phyloP scores from a whole-genome alignment of 2,329 filamentous ascomycete species.

The Arthrocladium fulminans region DNA sequence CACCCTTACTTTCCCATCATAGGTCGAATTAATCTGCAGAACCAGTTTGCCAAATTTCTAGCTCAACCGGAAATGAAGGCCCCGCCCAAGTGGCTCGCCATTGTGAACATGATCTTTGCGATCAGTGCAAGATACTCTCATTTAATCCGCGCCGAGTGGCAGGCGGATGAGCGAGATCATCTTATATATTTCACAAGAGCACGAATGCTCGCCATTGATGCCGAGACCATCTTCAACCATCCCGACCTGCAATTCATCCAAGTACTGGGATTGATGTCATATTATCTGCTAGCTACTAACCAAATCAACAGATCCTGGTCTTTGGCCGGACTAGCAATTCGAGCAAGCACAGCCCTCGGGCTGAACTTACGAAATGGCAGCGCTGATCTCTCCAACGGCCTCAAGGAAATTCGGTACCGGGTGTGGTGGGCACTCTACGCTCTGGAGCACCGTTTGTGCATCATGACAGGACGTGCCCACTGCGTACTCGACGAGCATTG shows the following conservation, averaged over 20 bases:
- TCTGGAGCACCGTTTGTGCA: conserved; percentile 36
- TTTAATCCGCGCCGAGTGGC: conserved; percentile 34
- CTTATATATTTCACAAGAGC: conserved; percentile 37
- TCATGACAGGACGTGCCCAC: conserved; percentile 39
- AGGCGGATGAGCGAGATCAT: conserved; percentile 35
- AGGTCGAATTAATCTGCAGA: conserved; percentile 32
- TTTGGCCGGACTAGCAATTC: conserved; percentile 34
- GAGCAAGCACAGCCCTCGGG: conserved; percentile 35
- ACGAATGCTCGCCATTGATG: conserved; percentile 35
- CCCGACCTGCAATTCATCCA: conserved; percentile 40
- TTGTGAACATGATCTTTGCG: conserved; percentile 40
- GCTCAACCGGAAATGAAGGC: conserved; percentile 24
- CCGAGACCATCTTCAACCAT: conserved; percentile 34
- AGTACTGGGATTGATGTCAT: conserved; percentile 35
- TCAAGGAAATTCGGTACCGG: conserved; percentile 38
- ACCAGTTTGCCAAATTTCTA: conserved; percentile 33
- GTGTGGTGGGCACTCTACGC: conserved; percentile 40
- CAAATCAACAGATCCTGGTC: conserved; percentile 40
- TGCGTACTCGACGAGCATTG: conserved; percentile 37
- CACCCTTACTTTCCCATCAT: conserved; percentile 40
- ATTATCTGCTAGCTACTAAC: conserved; percentile 34
- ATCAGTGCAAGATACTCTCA: conserved; percentile 37
- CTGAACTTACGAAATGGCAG: conserved; percentile 38
- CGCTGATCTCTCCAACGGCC: conserved; percentile 28
- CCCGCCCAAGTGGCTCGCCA: conserved; percentile 36